A percentile compares a stretch with the other conserved stretches of the same genome.
Conservation (phyloP, 805 yeast species). For the Saccharomycopsis schoenii region DNA sequence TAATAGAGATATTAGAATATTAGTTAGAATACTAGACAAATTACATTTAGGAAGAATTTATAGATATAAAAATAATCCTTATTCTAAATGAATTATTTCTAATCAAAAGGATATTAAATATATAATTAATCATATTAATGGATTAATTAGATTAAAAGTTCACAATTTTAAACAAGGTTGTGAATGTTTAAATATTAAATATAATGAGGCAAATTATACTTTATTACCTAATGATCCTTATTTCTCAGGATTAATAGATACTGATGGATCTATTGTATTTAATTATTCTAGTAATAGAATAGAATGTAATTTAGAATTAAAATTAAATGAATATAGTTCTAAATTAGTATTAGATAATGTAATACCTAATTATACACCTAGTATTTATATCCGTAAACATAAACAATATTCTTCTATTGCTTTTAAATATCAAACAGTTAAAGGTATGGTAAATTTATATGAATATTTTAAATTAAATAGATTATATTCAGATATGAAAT, state of each 20-base stretch:
- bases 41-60: constrained; percentile 6
- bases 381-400: not conserved
- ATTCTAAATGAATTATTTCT: constrained; percentile 1
- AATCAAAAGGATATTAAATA: not conserved
- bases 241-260: constrained; percentile 8
- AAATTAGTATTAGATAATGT: constrained; percentile 4
- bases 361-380: constrained; percentile 12
- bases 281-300: not conserved
- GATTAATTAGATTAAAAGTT: constrained; percentile 1
- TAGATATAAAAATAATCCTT: constrained; percentile 6
- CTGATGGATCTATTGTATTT: constrained; percentile 7
- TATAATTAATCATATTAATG: not conserved
- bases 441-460: constrained; percentile 4
- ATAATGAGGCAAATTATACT: constrained; percentile 7
- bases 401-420: constrained; percentile 1
- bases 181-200: constrained; percentile 2
- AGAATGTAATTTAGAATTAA: constrained; percentile 5
- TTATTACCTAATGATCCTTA: constrained; percentile 5
- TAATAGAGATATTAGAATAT: constrained; percentile 5
- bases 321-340: constrained; percentile 4
- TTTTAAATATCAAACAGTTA: constrained; percentile 2
- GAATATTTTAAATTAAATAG: constrained; percentile 2
- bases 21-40: constrained; percentile 4
- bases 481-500: constrained; percentile 3
- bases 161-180: constrained; percentile 2